Evolutionary conservation across 2,329 filamentous ascomycete genomes (phyloP), one percentile per base, ranked within the genome.

Genomic region (Juglanconis oblonga): DNA sequence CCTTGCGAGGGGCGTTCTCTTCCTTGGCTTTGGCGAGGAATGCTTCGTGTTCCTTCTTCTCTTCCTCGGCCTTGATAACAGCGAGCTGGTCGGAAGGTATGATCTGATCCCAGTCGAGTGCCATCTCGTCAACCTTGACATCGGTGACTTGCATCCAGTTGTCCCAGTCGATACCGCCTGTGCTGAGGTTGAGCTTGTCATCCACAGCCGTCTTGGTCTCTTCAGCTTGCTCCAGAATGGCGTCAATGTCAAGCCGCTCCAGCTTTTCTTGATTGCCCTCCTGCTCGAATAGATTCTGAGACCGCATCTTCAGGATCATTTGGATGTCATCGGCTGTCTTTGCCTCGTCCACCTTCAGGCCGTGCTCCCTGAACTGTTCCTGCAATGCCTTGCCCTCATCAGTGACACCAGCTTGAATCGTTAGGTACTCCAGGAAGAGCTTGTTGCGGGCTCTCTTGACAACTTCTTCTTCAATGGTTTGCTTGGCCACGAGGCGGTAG

Each of bases 251-350:
- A 31, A 99, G 87, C 74, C 97, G 92, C 75, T 99, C 95, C 5
- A 99, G 82, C 72, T 96, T 95, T 76, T 94, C 90, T 74, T 99
- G 95, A 71, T 99, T 99, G 61, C 92, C 91, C 10, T 91, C 95
- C 73, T 97, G 94, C 75, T 98, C 94, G 67, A 99, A 99, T 89
- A 99, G 96, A 75, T 95, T 97, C 72, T 97, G 95, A n/a, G 95
- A 96, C 67, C 95, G 90, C 76, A 94, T 92, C 78, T 98, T 98
- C 70, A 99, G 84, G 61, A 99, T 96, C 73, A 91, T 90, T 64
- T 95, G 96, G 66, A 98, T 98, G 70, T 97, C 95, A 65, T 97
- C 94, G 1, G 91, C 91, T 3, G 92, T 96, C 61, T 88, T 94
- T 7, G 94, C 93, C 67, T 96, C 93, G 57, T 89, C 88, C 40